Evolutionary conservation across 1,139 yeast genomes (phyloP), one percentile per base, ranked within the genome.

Genomic region (Protomyces inundatus): DNA sequence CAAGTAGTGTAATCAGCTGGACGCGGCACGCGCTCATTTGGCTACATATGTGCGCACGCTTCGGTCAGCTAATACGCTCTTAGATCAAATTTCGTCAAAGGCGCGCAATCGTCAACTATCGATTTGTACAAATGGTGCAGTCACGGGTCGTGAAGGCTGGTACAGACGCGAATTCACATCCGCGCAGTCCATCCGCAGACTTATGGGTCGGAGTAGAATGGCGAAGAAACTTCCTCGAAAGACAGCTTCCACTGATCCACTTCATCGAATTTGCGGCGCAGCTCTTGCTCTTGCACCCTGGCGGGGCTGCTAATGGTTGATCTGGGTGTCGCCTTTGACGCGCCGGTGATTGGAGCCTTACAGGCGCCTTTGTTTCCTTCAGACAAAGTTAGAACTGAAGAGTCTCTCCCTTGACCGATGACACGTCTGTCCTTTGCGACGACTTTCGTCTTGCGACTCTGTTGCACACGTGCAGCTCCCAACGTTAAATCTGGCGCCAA

Each of bases 181-280:
- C 23, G 23, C 23, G 23, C 23, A 1, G 23, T 23, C 23, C 23
- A 23, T 23, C 23, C 2, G 23, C 1, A 23, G 23, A 23, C 23
- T 42, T 30, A 42, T 35, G 35, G 39, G 35, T 23, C 14, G 39
- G 62, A 58, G 56, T 52, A 58, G 42, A 58, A 58, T 7, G 56
- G 52, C 30, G 56, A 51, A 16, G 62, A 58, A 34, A 60, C 14
- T 4, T 40, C 54, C 54, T 60, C 64, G 7, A 40, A 30, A 34
- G 42, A 52, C 58, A 60, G 37, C 32, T 35, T 9, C 64, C 64
- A 54, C 39, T 54, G 23, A 16, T 60, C 58, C 10, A 60, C 50
- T 33, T 60, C 64, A 12, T 33, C 45, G 45, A 58, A 58, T 36
- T 58, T 56, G 46, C 32, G 23, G 42, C 48, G 32, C 35, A 55